Base-by-base conservation (phyloP, 169 alveolate species). In the Plasmodium malariae region DNA sequence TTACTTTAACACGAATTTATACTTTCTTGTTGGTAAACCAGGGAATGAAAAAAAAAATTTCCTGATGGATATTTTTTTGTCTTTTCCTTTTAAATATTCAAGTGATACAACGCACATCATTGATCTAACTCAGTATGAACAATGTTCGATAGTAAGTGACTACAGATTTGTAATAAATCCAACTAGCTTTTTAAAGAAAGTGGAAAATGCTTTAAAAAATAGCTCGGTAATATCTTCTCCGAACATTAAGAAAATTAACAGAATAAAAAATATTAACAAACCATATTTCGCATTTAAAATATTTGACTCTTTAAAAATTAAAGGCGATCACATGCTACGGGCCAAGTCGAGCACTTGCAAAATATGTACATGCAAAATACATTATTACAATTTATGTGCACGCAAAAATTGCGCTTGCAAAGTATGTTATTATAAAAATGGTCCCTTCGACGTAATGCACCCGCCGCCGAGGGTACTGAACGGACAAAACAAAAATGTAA, bases 1-100 rank as follows among this genome's bases (percentile, higher is more conserved):
- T 12, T 80, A 80, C 49, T 63, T 80, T 68, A 80, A 80, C 30
- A 63, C 12, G 3, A 80, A 80, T 80, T 65, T 80, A 40, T 57
- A 80, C 37, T 65, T 80, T 26, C 26, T 80, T 55, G 14, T 21
- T 7, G 89, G 89, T n/a, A 80, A 65, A 34, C 26, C 48, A 32
- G 89, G 89, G 11, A 80, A 69, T 54, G 45, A 63, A 40, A 80
- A 65, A 68, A 54, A 9, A 9, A 17, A 30, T 12, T 80, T 80
- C 48, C 30, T 80, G 49, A 68, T 48, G 3, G 62, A 80, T 32
- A 0, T 80, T 26, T 80, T 80, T 65, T 21, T 0, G 0, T 49
- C 89, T 12, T 80, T 80, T 51, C 89, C 89, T 19, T 80, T 80
- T 40, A 11, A 48, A 5, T 80, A 80, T 51, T 5, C 60, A 0